These are phyloP conservation scores for Penicillium mononematosum DNA, from an alignment of 495 filamentous ascomycete genomes.

Conservation along the genomic window DNA sequence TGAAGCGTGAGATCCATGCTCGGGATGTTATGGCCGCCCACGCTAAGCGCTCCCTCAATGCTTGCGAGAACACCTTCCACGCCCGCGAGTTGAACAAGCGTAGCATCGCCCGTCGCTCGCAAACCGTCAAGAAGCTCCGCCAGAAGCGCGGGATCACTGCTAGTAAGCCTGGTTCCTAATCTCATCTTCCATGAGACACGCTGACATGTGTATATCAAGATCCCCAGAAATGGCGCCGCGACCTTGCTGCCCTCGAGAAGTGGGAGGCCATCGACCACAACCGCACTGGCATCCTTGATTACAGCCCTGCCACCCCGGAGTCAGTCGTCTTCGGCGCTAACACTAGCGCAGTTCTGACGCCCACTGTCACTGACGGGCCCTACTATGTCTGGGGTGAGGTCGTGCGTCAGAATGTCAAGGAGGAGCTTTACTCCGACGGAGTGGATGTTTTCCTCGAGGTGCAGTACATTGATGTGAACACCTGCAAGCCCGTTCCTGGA, in stretches of 20 bases:
- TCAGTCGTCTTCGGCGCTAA: constrained; percentile 50
- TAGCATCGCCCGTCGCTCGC: constrained; percentile 38
- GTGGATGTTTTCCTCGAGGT: constrained; percentile 47
- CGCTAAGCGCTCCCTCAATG: constrained; percentile 29
- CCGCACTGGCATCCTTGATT: constrained; percentile 28
- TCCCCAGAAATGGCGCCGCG: constrained; percentile 33
- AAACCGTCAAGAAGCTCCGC: constrained; percentile 43
- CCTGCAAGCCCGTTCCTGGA: constrained; percentile 33
- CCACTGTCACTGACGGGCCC: constrained; percentile 53
- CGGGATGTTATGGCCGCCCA: constrained; percentile 30
- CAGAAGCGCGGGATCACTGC: constrained; percentile 48
- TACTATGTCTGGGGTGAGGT: constrained; percentile 56
- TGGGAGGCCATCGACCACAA: constrained; percentile 57
- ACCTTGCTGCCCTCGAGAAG: constrained; percentile 37
- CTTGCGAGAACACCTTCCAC: constrained; percentile 27
- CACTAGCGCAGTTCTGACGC: constrained; percentile 54
- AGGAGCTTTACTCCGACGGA: constrained; percentile 41
- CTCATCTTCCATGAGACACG: not conserved
- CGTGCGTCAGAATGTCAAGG: constrained; percentile 45
- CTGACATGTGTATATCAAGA: constrained; percentile 9
- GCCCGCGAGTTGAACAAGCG: constrained; percentile 33
- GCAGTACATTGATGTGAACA: constrained; percentile 50
- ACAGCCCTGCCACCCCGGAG: constrained; percentile 25
- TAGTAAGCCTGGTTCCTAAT: constrained; percentile 33
- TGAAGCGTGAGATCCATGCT: constrained; percentile 34